A percentile compares a stretch with the other conserved stretches of the same genome.
phyloP scores from a whole-genome alignment of 208 protist genomes.

The Leishmania braziliensis region DNA sequence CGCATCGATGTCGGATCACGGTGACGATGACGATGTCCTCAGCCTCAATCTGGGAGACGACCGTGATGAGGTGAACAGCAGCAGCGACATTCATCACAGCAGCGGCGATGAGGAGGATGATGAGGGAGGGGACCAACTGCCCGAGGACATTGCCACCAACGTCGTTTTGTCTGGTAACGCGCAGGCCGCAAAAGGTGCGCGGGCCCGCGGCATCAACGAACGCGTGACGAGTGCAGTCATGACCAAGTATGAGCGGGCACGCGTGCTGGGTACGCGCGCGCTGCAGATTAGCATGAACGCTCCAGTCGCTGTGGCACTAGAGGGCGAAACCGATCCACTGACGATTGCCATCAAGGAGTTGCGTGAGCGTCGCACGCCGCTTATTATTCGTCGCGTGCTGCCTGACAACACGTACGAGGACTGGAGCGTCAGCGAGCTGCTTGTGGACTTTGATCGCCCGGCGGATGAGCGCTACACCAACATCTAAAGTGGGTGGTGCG shows the following conservation, averaged over 20 bases:
- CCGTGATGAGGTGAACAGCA: slow-evolving; percentile 32
- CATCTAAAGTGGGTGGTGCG: slow-evolving; percentile 26
- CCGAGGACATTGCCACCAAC: slow-evolving; percentile 52
- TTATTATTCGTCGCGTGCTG: slow-evolving; percentile 97
- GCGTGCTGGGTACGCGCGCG: slow-evolving; percentile 97
- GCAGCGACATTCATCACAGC: slow-evolving; percentile 18
- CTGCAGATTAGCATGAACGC: slow-evolving; percentile 99
- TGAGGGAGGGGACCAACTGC: slow-evolving; percentile 40
- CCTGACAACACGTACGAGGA: slow-evolving; percentile 96
- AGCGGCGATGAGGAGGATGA: slow-evolving; percentile 38
- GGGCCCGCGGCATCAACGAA: slow-evolving; percentile 45
- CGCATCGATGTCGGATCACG: slow-evolving; percentile 43
- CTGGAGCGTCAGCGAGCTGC: slow-evolving; percentile 83
- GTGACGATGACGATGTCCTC: slow-evolving; percentile 61
- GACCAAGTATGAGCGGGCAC: slow-evolving; percentile 99
- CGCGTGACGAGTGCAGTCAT: slow-evolving; percentile 96
- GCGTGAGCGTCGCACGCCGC: slow-evolving; percentile 95
- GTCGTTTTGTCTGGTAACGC: slow-evolving; percentile 61
- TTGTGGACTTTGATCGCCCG: slow-evolving; percentile 87
- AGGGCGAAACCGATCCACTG: slow-evolving; percentile 98
- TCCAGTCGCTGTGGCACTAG: slow-evolving; percentile 96
- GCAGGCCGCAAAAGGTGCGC: slow-evolving; percentile 42
- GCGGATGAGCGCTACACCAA: slow-evolving; percentile 90
- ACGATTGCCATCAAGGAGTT: slow-evolving; percentile 98
- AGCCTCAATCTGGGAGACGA: slow-evolving; percentile 61